phyloP scores from a whole-genome alignment of 164 flowering plant genomes.

The Tinospora cordifolia region DNA sequence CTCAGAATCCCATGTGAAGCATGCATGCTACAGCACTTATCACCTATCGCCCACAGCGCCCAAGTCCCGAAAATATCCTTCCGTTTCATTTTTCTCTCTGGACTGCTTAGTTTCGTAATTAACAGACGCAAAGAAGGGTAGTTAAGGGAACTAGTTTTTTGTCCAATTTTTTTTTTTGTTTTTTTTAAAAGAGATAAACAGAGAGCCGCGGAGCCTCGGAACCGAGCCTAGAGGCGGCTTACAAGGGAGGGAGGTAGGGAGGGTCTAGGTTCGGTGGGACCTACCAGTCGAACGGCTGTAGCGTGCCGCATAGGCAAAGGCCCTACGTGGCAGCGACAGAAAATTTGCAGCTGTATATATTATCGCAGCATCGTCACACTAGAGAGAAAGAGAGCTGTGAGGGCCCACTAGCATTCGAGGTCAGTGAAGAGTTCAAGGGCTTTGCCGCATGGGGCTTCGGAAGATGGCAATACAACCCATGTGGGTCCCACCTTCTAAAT shows the following conservation, averaged over 20 bases:
- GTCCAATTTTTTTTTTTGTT: no score
- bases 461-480: background rate
- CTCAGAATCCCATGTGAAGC: background rate
- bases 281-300: constrained; percentile 60
- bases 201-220: constrained; percentile 46
- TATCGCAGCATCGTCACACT: constrained; percentile 12
- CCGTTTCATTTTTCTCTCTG: background rate
- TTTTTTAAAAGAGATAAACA: constrained; percentile 1
- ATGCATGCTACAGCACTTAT: background rate
- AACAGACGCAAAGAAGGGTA: background rate
- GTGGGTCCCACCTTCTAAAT: constrained; percentile 1
- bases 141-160: background rate
- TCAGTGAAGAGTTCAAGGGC: constrained; percentile 7
- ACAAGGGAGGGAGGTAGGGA: no score
- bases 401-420: constrained; percentile 9
- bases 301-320: constrained; percentile 49
- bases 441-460: constrained; percentile 1
- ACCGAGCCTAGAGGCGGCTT: constrained; percentile 37
- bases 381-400: background rate
- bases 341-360: constrained; percentile 26
- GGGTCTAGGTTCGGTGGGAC: constrained; percentile 17
- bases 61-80: background rate
- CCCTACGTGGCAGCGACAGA: constrained; percentile 37
- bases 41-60: background rate
- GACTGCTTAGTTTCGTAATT: background rate